Conservation (phyloP, 768 basidiomycete genomes). For the Candolleomyces aberdarensis region DNA sequence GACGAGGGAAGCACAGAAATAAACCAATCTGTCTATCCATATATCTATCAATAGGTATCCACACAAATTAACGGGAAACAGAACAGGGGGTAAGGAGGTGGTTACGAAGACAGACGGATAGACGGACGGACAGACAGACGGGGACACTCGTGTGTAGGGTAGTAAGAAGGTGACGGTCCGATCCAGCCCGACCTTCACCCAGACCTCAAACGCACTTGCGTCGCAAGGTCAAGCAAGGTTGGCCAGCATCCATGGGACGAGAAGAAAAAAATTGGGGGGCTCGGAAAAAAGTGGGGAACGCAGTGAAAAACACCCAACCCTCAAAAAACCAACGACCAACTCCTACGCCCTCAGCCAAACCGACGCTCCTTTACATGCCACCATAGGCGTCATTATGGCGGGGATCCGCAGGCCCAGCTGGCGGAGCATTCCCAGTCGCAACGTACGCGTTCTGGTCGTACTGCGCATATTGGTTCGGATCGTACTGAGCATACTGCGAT, state of each 20-base stretch:
- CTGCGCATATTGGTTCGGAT: constrained; percentile 17
- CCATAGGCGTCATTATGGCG: constrained; percentile 30
- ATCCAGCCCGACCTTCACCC: too few species aligned
- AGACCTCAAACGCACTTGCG: too few species aligned
- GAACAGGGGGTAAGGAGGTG: too few species aligned
- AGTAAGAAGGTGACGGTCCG: too few species aligned
- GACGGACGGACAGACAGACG: too few species aligned
- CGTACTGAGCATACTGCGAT: constrained; percentile 15
- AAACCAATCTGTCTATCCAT: too few species aligned
- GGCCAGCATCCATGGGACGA: neutral
- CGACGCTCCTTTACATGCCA: constrained; percentile 25
- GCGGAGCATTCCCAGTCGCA: neutral
- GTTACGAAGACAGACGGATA: too few species aligned
- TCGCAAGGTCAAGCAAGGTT: neutral
- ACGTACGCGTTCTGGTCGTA: constrained; percentile 19
- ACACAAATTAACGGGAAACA: too few species aligned
- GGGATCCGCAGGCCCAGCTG: constrained; percentile 11
- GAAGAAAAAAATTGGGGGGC: neutral
- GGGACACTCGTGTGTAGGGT: too few species aligned
- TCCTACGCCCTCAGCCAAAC: neutral
- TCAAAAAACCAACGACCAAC: neutral
- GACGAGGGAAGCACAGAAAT: too few species aligned
- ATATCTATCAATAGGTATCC: too few species aligned
- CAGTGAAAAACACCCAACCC: neutral
- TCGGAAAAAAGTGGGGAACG: neutral